Evolutionary conservation across 192 early-diverging fungal genomes (phyloP).

Genomic region (Funneliformis mosseae): DNA sequence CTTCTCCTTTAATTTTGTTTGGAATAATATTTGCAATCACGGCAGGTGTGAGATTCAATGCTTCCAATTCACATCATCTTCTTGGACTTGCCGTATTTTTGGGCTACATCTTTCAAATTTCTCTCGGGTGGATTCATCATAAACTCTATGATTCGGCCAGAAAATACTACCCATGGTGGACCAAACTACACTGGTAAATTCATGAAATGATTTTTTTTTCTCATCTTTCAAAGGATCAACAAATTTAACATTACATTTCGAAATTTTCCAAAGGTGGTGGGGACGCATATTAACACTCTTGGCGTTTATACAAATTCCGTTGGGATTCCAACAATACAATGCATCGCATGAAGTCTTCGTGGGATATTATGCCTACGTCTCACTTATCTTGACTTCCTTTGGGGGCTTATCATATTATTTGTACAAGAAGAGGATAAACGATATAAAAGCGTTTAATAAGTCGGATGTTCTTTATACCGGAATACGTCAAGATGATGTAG

Average conservation of each 20-base stretch:
- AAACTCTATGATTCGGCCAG: not conserved
- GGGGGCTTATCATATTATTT: not conserved
- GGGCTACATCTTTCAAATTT: not conserved
- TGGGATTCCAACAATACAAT: not conserved
- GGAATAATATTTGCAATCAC: not conserved
- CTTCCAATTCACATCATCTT: not conserved
- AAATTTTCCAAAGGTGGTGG: not conserved
- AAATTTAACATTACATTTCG: too few species aligned
- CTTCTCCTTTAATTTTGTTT: not conserved
- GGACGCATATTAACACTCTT: not conserved
- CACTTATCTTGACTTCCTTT: not conserved
- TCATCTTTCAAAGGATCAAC: too few species aligned
- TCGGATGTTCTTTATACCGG: not conserved
- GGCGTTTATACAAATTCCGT: not conserved
- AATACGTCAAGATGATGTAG: not conserved
- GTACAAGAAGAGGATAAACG: not conserved
- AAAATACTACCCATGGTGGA: constrained; percentile 8
- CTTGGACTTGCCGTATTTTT: constrained; percentile 2
- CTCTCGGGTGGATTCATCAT: constrained; percentile 16
- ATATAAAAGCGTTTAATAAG: not conserved
- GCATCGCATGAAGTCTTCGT: not conserved
- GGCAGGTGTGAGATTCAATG: not conserved
- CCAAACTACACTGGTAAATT: not conserved
- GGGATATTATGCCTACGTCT: not conserved
- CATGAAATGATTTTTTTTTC: not conserved